Base-by-base conservation (phyloP, 345 rosid species). In the Camelina hispida region DNA sequence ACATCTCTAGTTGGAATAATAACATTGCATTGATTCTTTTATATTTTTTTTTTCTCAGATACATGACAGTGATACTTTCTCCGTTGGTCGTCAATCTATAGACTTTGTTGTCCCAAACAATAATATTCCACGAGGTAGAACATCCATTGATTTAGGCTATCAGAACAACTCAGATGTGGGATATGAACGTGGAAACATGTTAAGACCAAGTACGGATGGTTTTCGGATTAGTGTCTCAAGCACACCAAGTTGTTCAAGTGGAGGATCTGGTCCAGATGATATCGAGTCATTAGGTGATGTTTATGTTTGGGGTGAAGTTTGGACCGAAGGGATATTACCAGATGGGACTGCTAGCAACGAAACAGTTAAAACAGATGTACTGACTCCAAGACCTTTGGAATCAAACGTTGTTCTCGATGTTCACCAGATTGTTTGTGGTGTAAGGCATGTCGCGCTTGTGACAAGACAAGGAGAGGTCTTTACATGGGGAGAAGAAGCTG, bases 241-340 rank as follows among this genome's bases (percentile, higher is more conserved):
- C 83, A 86, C 95, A 70, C 98, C 96, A 65, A 91, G 98, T 80
- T 87, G 95, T 88, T 87, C 98, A 37, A 91, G 96, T 81, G 91
- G 90, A 62, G 96, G 95, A 67, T 91, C 98, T 63, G 98, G 98
- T 78, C 97, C 88, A 50, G 98, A 94, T 91, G 98, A 94, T 80
- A 90, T 94, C 72, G 98, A 94, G 82, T 91, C 96, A 17, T 81
- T 94, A 65, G 98, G 98, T 71, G 98, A 94, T 82, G 92, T 94
- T 66, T 94, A 90, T 61, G 74, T 91, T 11, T 94, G 98, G 98
- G 98, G 97, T 64, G 98, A 86, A 73, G 86, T 94, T 68, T 94
- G 98, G 96, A 83, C 80, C 7, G 98, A 94, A 53, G 87, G 80
- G 12, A 80, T 85, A 69, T 71, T 77, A 11, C 78, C 84, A 17